Evolutionary conservation across 805 yeast genomes (phyloP), one percentile per base, ranked within the genome.

Genomic region (Starmerella roubikii): DNA sequence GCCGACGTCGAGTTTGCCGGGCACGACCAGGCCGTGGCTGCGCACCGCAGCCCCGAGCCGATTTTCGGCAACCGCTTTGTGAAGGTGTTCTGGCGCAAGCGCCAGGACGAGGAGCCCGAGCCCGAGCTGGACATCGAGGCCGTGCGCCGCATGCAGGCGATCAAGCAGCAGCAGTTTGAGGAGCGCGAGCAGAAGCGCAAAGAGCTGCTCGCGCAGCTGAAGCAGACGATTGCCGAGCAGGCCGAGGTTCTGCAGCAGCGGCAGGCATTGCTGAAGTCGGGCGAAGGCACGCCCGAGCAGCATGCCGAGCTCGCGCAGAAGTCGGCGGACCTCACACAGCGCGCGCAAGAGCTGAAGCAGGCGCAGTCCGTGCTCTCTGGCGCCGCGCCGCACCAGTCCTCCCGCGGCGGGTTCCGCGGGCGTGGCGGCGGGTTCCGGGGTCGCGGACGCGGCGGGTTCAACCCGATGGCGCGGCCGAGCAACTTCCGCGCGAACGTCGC

Each of bases 21-120:
- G 13, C 64, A 59, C 32, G 59, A 54, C 21, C 47, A 54, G 42
- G 73, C 74, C 3, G 52, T 49, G 9, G 54, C 47, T 6, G 74
- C 73, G 1, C 68, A 68, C 63, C 34, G 49, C 5, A 56, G 60
- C 22, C 68, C 72, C 1, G 58, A 52, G 3, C 66, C 72, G 5
- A 60, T 69, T 13, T 68, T 68, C 45, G 63, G 60, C 38, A 69
- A 69, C 55, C 61, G 74, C 37, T 67, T 68, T 43, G 61, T 69
- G 44, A 68, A 68, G 50, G 61, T 68, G 29, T 67, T 52, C 50
- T 69, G 67, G 65, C 58, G 60, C 19, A 46, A 44, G 32, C 42
- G 48, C 31, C 40, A 32, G 31, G 39, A 40, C 10, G 37, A 41
- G 30, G 47, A 50, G 26, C 31, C 31, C 13, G 46, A 42, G 38